Percentiles rank a stretch among this genome's conserved stretches.
Evolutionary conservation across 1,284 basidiomycete species (phyloP).

Genomic region (Cystobasidium slooffiae): DNA sequence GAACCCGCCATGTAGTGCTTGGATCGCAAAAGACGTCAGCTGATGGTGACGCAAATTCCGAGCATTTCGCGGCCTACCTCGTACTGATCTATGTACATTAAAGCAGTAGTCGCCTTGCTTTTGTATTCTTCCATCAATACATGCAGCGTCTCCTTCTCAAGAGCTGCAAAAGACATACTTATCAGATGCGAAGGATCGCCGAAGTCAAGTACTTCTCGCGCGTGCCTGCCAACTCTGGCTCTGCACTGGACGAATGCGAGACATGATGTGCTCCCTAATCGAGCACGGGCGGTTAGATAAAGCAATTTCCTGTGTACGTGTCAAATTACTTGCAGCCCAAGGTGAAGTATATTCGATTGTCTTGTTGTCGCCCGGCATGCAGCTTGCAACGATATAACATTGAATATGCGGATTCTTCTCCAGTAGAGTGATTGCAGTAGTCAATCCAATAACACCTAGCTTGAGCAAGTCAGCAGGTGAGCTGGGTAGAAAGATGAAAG

Average conservation of each 20-base stretch:
- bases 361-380: conserved; percentile 69
- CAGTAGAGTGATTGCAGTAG: conserved; percentile 69
- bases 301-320: not conserved
- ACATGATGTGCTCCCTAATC: conserved; percentile 49
- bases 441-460: conserved; percentile 71
- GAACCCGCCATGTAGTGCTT: conserved; percentile 20
- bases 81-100: conserved; percentile 40
- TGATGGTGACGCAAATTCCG: not conserved
- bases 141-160: conserved; percentile 17
- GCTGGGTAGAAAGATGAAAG: too few species aligned
- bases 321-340: conserved; percentile 66
- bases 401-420: conserved; percentile 65
- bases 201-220: not conserved
- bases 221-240: conserved; percentile 46
- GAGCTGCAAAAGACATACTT: not conserved
- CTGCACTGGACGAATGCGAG: conserved; percentile 42
- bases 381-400: conserved; percentile 67
- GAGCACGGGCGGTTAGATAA: too few species aligned
- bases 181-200: not conserved
- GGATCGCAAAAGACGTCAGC: not conserved
- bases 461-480: not conserved
- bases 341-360: conserved; percentile 71
- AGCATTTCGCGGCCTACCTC: conserved; percentile 6
- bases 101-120: conserved; percentile 7
- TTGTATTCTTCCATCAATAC: conserved; percentile 19